Evolutionary conservation across 805 yeast genomes (phyloP), one percentile per base, ranked within the genome.

Genomic region (Sungouiozyma ichnusensis): DNA sequence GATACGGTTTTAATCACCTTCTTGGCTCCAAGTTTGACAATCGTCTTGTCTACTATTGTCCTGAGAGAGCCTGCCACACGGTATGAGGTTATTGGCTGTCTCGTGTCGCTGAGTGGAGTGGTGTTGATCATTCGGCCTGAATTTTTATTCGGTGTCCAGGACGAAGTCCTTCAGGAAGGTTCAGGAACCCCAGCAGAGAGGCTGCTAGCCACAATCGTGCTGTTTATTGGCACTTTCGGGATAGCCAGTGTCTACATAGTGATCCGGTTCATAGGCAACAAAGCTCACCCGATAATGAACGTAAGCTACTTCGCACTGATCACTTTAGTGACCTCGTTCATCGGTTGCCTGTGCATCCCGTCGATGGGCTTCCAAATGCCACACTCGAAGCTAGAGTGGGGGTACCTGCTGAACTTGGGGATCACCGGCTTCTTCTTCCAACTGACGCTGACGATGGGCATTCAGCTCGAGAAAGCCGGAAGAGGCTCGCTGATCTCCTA

Each of bases 1-100:
- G 96, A 87, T 54, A 84, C 94, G 0, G 79, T 85, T 1, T 80
- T 83, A 14, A 79, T 87, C 39, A 77, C 90, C 2, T 87, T 87
- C 50, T 60, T 87, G 52, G 68, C 78, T 0, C 97, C 97, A 0
- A 71, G 83, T 42, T 72, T 82, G 15, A 82, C 95, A 0, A 83
- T 86, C 0, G 60, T 85, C 17, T 60, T 81, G 42, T 94, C 95
- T 0, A 79, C 79, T 71, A 46, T 76, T 2, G 55, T 82, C 3
- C 62, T 87, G 24, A 71, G 74, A 35, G 96, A 87, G 54, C 60
- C 71, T 7, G 81, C 82, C 58, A 74, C 85, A 3, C 48, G 69
- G 31, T 54, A 77, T 14, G 95, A 88, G 61, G 83, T 79, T 0
- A 53, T 71, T 0, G 87, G 94, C 31, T 81, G 87, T 1, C 13